These are phyloP conservation scores for Candida awuae DNA, from an alignment of 805 yeast species.

Conservation along the genomic window DNA sequence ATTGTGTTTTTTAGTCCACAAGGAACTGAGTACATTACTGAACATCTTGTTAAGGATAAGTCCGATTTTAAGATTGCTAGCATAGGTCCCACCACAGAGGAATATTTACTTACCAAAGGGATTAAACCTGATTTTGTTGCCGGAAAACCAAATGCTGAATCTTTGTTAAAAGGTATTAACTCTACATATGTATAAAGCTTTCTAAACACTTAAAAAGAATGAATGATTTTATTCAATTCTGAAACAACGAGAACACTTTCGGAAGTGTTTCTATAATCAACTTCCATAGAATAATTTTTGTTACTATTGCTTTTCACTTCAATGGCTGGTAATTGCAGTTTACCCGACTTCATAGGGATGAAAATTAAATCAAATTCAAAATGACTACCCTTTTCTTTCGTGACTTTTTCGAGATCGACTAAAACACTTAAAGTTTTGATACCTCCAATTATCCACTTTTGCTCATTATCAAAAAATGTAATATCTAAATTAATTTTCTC, in stretches of 20 bases:
- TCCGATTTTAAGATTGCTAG: slow-evolving; percentile 50
- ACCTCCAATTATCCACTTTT: slow-evolving; percentile 75
- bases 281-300: slow-evolving; percentile 41
- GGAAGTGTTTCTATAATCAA: slow-evolving; percentile 59
- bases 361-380: slow-evolving; percentile 37
- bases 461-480: slow-evolving; percentile 35
- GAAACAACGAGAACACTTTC: slow-evolving; percentile 69
- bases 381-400: slow-evolving; percentile 6
- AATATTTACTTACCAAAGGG: slow-evolving; percentile 44
- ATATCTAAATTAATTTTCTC: slow-evolving; percentile 18
- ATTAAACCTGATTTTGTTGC: slow-evolving; percentile 59
- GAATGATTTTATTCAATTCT: slow-evolving; percentile 52
- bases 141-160: slow-evolving; percentile 59
- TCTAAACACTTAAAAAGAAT: slow-evolving; percentile 38
- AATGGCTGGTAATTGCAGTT: slow-evolving; percentile 57
- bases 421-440: slow-evolving; percentile 42
- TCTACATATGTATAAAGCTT: background rate
- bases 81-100: slow-evolving; percentile 89
- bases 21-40: slow-evolving; percentile 61
- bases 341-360: slow-evolving; percentile 73
- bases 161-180: slow-evolving; percentile 39
- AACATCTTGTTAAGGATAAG: slow-evolving; percentile 23
- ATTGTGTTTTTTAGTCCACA: slow-evolving; percentile 87
- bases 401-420: slow-evolving; percentile 13
- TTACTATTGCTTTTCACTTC: slow-evolving; percentile 32